Base-by-base conservation (phyloP, 345 rosid genomes). In the Ricinus communis region DNA sequence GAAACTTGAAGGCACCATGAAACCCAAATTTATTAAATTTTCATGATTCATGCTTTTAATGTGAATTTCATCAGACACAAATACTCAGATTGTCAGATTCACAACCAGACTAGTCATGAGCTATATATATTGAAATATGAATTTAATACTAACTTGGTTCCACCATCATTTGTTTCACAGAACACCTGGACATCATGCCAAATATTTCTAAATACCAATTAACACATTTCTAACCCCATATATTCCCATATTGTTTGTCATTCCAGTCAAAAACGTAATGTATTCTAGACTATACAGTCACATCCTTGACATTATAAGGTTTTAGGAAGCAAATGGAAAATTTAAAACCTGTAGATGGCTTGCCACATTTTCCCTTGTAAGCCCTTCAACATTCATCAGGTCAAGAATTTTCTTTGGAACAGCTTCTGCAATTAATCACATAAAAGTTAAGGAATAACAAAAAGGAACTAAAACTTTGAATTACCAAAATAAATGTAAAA, bases 321-420 rank as follows among this genome's bases (percentile, higher is more conserved):
- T 36, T 4, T 56, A 40, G 59, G 36, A 74, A 74, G 30, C 8
- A 40, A 52, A 55, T 56, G 13, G 59, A 71, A 81, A 73, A 61
- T 53, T 58, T 47, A 38, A 62, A 79, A 78, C 99, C 96, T 95
- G 97, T 71, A 95, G 81, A 82, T 95, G 99, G 72, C 99, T 92
- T 43, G 99, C 99, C 30, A 95, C 99, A 76, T 95, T 95, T 84
- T 95, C 97, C 79, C 99, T 90, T 8, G 98, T 90, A 68, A 92
- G 89, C 70, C 91, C 87, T 63, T 90, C 99, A 60, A 90, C 87
- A 71, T 90, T 88, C 99, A 95, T 95, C 69, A 86, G 72, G 74
- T 92, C 98, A 63, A 92, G 97, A 73, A 95, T 90, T 72, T 92
- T 95, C 78, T 92, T 95, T 0, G 99, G 99, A 55, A 95, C 97